Evolutionary conservation across 1,284 basidiomycete species (phyloP), one percentile per base, ranked within the genome.

Genomic region (Pholiota adiposa): DNA sequence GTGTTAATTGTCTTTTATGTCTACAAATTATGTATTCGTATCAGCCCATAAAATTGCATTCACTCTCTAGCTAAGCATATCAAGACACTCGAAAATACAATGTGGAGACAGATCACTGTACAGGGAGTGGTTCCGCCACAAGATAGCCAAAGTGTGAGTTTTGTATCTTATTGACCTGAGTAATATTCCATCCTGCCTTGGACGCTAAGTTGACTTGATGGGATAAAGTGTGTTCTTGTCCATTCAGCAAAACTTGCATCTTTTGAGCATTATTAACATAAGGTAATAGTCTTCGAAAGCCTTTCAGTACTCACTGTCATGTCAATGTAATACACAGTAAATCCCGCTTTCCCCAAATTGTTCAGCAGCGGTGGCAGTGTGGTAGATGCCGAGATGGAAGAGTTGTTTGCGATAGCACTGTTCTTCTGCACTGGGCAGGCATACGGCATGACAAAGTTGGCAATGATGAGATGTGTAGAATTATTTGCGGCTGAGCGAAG

Each of bases 121-220:
- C 36, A 11, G 36, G 36, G 14, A 38, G 19, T 48, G 50, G 56
- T 16, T 36, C 50, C 9, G 56, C 56, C 11, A 58, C 33, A 19
- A 58, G 29, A 31, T 58, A 58, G n/a, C 56, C 56, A n/a, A 58
- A 58, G 7, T 46, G 41, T 9, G 56, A 58, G 34, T 53, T 53
- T 21, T 3, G 18, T 21, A 58, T 31, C 23, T 21, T 46, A 23
- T 58, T 53, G 16, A 58, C 31, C 23, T 38, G 38, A 27, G 40
- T 18, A 7, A 53, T 33, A 19, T 36, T 53, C 56, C 51, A 53
- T 11, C 56, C 56, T 31, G 56, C 50, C 41, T 52, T 51, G 16
- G 18, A 40, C n/a, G 50, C 51, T 29, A 58, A 31, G 29, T 44
- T 21, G 12, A 36, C 51, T 21, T 58, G 56, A 36, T 58, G 56